Base-by-base conservation (phyloP, 1,284 basidiomycete genomes). In the Fomitopsis betulina region DNA sequence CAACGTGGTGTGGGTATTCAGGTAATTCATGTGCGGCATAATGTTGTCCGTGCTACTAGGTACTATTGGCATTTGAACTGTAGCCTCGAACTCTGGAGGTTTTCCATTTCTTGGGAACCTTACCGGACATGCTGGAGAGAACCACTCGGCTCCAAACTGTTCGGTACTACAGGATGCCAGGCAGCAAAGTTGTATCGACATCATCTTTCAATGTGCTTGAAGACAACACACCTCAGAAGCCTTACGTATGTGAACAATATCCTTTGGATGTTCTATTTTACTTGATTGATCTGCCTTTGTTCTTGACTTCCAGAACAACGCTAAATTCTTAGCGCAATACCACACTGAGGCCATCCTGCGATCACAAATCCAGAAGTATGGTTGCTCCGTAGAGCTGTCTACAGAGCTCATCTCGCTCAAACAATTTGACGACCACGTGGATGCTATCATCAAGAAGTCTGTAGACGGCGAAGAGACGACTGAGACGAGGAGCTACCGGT, bases 301-400 rank as follows among this genome's bases (percentile, higher is more conserved):
- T 32, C 39, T 38, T 15, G 2, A 58, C 23, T 45, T 23, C 2
- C 27, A 66, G 60, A 39, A 47, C 15, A 59, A 61, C 45, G 33
- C 58, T 0, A 17, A 59, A 21, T 17, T 64, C 15, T 40, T 73
- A 3, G 67, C 71, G 25, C 70, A 74, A 60, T 61, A 63, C 27
- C 49, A 60, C 30, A 51, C 66, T 3, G 69, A 73, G 53, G 53
- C 27, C 8, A 65, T 73, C 21, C 57, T 75, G 9, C 66, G 71
- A 8, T 30, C 57, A 3, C 68, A 72, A 40, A 59, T 75, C 9
- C 60, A 57, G 42, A 62, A 63, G 30, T 60, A 58, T 40, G 66
- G 64, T 9, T 56, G 67, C 30, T 37, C 58, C 5, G 70, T 75
- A 17, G 73, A 75, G 58, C 56, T 67, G 2, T 60, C 59, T 10